Conservation (phyloP, 2,329 filamentous ascomycete species). For the Botrytis pseudocinerea region DNA sequence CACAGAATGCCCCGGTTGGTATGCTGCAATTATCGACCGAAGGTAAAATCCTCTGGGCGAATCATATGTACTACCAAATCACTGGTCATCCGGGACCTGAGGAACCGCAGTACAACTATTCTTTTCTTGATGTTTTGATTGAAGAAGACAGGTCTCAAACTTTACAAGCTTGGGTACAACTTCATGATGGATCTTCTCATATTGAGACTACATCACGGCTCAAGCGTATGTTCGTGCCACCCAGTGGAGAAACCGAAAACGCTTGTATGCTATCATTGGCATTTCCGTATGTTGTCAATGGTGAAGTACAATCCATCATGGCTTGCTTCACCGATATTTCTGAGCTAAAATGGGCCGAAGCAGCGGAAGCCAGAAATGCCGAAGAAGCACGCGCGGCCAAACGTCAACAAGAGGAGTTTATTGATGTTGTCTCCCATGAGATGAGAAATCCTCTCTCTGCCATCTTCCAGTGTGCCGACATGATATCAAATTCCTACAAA, state of each 20-base stretch:
- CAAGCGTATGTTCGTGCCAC: slow-evolving; percentile 36
- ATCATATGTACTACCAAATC: slow-evolving; percentile 36
- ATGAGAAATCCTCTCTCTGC: slow-evolving; percentile 73
- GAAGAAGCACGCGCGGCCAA: slow-evolving; percentile 58
- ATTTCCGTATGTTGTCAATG: slow-evolving; percentile 33
- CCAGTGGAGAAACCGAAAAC: slow-evolving; percentile 35
- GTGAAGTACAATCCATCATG: slow-evolving; percentile 35
- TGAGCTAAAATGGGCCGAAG: slow-evolving; percentile 37
- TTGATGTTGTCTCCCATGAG: slow-evolving; percentile 73
- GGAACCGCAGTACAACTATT: slow-evolving; percentile 26
- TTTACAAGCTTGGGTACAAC: slow-evolving; percentile 29
- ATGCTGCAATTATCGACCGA: slow-evolving; percentile 36
- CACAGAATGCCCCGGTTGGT: slow-evolving; percentile 37
- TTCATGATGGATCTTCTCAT: slow-evolving; percentile 30
- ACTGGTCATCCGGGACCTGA: slow-evolving; percentile 29
- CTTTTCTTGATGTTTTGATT: slow-evolving; percentile 33
- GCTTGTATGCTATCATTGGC: slow-evolving; percentile 31
- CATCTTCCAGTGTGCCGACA: slow-evolving; percentile 74
- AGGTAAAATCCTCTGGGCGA: slow-evolving; percentile 35
- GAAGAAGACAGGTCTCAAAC: slow-evolving; percentile 33
- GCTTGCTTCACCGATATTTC: slow-evolving; percentile 38
- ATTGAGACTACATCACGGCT: slow-evolving; percentile 33
- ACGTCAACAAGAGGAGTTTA: slow-evolving; percentile 77
- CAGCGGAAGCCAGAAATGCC: slow-evolving; percentile 46
- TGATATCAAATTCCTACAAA: slow-evolving; percentile 55